phyloP scores from a whole-genome alignment of 257 asterid genomes.

The Coffea canephora region DNA sequence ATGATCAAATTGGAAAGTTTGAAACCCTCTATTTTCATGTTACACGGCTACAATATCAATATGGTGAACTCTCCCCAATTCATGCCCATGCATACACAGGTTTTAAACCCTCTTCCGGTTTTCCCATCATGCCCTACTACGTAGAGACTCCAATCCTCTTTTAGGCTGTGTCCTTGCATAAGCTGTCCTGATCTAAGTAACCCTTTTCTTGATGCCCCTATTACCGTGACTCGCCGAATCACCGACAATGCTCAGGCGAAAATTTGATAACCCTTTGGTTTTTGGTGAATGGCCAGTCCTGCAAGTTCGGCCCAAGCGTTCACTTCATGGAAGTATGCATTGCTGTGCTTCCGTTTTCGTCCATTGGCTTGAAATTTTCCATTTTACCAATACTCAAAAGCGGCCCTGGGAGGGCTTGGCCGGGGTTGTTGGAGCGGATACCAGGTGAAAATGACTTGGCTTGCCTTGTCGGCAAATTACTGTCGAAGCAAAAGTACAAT shows the following conservation, averaged over 20 bases:
- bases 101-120: neutral
- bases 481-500: neutral
- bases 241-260: neutral
- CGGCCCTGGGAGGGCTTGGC: too few relatives aligned
- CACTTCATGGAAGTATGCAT: neutral
- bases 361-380: neutral
- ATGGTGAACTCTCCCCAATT: neutral
- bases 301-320: neutral
- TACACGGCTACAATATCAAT: neutral
- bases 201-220: neutral
- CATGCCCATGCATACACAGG: neutral
- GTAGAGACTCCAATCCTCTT: neutral
- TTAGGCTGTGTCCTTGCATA: neutral
- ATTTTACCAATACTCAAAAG: neutral
- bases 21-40: neutral
- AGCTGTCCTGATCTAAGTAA: neutral
- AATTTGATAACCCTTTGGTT: neutral
- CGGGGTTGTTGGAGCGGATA: neutral
- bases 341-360: neutral
- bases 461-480: neutral
- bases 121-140: constrained; percentile 3
- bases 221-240: neutral
- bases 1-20: neutral
- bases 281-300: neutral
- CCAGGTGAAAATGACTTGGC: constrained; percentile 1